Base-by-base conservation (phyloP, 2,329 filamentous ascomycete genomes). In the Ceratocystis huliohia region DNA sequence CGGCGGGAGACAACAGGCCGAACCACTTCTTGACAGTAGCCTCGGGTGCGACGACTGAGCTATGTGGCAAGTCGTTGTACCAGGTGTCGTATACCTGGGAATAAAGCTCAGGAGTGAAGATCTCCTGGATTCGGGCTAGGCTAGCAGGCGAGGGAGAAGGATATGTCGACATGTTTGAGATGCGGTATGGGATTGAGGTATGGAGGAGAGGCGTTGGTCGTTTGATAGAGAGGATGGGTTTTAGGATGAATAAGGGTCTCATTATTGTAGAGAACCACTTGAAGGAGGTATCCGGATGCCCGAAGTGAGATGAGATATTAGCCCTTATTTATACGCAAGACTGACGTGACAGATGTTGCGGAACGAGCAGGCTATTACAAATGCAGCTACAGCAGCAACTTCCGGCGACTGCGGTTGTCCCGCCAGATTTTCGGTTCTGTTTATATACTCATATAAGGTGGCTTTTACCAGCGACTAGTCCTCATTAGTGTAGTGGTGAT, bases 401-500 rank as follows among this genome's bases (percentile, higher is more conserved):
- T 41, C 37, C 10, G 10, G 37, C 33, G 8, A 3, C 33, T 13
- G 13, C 10, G 13, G 13, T 10, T 15, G 37, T 41, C 37, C 3
- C 37, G 10, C 10, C 37, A 41, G 4, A 33, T 2, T 41, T 41
- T 4, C 3, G 13, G 10, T 3, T 41, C 3, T 25, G 2, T 10
- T 50, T 53, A 53, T 53, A 25, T 53, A 53, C 3, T 3, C 8
- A 25, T 5, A 17, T 25, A 53, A 53, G 8, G 2, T 10, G 0
- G n/a, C 1, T 6, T 0, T 50, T 13, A 28, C 1, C 10, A 56
- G 28, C 50, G 5, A 17, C 13, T 13, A 57, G 20, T 67, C 61
- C 61, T 67, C 61, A 67, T 67, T 67, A 64, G 65, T 67, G 61
- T 64, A 67, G 61, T 67, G 65, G 61, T 67, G 48, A 67, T 67